Evolutionary conservation across 2,329 filamentous ascomycete species (phyloP).

Genomic region (Aspergillus quadricinctus): DNA sequence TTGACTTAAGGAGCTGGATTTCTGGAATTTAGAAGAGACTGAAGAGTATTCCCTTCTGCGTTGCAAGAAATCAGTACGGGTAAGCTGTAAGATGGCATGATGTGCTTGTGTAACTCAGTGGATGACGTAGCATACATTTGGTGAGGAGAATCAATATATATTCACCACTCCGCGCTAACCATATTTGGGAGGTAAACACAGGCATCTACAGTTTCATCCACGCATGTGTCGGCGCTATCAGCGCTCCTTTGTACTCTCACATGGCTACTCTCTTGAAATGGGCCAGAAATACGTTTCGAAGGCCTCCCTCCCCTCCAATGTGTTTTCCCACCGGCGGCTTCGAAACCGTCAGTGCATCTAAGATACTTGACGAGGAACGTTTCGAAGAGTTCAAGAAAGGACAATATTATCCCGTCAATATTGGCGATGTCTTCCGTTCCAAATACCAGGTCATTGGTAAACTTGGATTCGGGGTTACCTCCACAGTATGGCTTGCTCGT

Average conservation of each 20-base stretch:
- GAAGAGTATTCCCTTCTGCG: background rate
- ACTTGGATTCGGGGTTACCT: slow-evolving; percentile 26
- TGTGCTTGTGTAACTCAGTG: background rate
- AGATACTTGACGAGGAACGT: slow-evolving; percentile 23
- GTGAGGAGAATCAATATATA: too few relatives aligned
- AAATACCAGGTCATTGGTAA: slow-evolving; percentile 28
- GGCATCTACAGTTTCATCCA: too few relatives aligned
- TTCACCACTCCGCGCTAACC: too few relatives aligned
- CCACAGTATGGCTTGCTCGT: slow-evolving; percentile 28
- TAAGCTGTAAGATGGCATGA: background rate
- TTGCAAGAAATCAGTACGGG: too few relatives aligned
- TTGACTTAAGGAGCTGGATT: background rate
- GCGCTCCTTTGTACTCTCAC: background rate
- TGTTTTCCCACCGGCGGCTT: slow-evolving; percentile 19
- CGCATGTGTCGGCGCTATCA: too few relatives aligned
- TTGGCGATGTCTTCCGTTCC: slow-evolving; percentile 25
- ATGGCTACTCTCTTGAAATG: slow-evolving; percentile 20
- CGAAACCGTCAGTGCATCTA: slow-evolving; percentile 10
- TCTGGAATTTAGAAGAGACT: background rate
- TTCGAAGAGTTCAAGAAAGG: slow-evolving; percentile 21
- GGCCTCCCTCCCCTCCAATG: slow-evolving; percentile 11
- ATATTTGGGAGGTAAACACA: too few relatives aligned
- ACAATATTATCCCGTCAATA: slow-evolving; percentile 28
- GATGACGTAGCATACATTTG: background rate
- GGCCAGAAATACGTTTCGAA: slow-evolving; percentile 13